Conservation (phyloP, 768 basidiomycete species). For the Calocera cornea region DNA sequence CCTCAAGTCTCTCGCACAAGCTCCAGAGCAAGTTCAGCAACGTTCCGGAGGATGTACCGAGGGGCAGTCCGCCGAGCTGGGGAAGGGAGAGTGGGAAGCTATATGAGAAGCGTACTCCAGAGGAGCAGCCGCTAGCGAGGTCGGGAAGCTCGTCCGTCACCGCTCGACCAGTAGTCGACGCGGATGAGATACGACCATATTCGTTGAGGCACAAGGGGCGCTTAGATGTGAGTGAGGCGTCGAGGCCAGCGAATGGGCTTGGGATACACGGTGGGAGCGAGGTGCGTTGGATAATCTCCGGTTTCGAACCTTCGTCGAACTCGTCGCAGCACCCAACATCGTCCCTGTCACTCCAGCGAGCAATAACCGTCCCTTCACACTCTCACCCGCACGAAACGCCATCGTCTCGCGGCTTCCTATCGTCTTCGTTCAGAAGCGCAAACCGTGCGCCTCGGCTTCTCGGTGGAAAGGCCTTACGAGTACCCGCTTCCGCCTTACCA, state of each 20-base stretch:
- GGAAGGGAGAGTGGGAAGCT: neutral
- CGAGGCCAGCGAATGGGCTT: neutral
- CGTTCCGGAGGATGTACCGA: neutral
- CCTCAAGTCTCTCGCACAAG: neutral
- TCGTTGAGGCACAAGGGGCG: neutral
- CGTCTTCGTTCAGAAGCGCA: neutral
- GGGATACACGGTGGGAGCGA: neutral
- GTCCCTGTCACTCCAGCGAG: neutral
- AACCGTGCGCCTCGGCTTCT: neutral
- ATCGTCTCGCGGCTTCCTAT: neutral
- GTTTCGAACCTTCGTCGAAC: neutral
- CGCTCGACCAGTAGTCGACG: neutral
- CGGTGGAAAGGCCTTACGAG: neutral
- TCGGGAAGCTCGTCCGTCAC: neutral
- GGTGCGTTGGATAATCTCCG: neutral
- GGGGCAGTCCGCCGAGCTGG: neutral
- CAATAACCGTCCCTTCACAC: neutral
- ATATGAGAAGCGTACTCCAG: neutral
- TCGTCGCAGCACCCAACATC: neutral
- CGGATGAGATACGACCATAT: neutral
- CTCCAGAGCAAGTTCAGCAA: neutral
- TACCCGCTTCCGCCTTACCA: neutral
- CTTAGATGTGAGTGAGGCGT: neutral
- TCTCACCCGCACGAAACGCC: neutral
- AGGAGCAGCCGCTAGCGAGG: neutral